phyloP scores from a whole-genome alignment of 805 yeast genomes.

The Kodamaea fukazawae region DNA sequence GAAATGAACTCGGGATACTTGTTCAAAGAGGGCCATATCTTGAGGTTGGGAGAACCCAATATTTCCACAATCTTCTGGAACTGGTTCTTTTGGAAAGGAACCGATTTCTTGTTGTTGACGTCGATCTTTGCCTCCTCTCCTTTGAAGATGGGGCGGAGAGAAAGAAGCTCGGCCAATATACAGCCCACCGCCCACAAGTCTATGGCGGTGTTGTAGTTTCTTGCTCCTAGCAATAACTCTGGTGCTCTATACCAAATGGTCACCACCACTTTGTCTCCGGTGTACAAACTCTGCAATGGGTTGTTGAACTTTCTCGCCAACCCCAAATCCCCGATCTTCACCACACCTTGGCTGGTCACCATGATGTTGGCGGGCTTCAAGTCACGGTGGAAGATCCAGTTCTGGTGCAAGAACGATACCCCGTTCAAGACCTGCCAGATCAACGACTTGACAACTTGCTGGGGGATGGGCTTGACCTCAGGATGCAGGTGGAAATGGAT shows the following conservation, averaged over 20 bases:
- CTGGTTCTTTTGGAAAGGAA: conserved; percentile 93
- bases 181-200: conserved; percentile 97
- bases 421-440: conserved; percentile 94
- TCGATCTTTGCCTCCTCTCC: conserved; percentile 98
- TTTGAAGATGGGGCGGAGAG: conserved; percentile 88
- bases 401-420: conserved; percentile 85
- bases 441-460: conserved; percentile 73
- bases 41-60: conserved; percentile 80
- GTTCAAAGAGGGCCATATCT: conserved; percentile 75
- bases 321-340: conserved; percentile 94
- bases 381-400: conserved; percentile 95
- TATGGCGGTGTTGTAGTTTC: conserved; percentile 90
- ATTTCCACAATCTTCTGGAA: conserved; percentile 86
- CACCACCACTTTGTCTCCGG: conserved; percentile 94
- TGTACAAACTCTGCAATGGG: conserved; percentile 79
- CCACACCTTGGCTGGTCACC: conserved; percentile 88
- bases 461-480: conserved; percentile 74
- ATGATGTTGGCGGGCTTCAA: conserved; percentile 96
- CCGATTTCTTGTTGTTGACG: conserved; percentile 70
- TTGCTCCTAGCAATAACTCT: conserved; percentile 81
- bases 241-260: conserved; percentile 98
- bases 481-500: conserved; percentile 95
- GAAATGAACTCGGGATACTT: conserved; percentile 77
- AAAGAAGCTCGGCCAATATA: conserved; percentile 84
- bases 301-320: conserved; percentile 84